A percentile compares a stretch with the other conserved stretches of the same genome.
phyloP scores from a whole-genome alignment of 768 basidiomycete genomes.

The Cystobasidium ongulense region DNA sequence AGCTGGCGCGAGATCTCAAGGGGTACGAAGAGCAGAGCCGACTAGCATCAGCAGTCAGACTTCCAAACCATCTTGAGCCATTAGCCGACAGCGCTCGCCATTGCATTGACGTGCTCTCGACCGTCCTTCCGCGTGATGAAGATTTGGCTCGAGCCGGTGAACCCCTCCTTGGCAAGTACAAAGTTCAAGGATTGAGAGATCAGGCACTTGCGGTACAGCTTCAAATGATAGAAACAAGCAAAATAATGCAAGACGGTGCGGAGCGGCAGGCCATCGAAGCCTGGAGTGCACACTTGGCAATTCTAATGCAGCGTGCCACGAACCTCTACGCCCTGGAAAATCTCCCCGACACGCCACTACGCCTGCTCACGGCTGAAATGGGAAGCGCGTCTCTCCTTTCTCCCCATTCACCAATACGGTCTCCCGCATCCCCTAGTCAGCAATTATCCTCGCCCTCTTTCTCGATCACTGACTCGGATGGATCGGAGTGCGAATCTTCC shows the following conservation, averaged over 20 bases:
- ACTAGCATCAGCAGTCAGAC: not conserved
- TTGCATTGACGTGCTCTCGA: not conserved
- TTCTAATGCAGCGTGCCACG: not conserved
- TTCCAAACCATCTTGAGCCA: not conserved
- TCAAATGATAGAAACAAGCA: conserved; percentile 52
- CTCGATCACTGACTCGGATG: conserved; percentile 48
- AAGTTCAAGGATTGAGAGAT: not conserved
- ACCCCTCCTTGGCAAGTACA: not conserved
- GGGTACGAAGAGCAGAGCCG: conserved; percentile 38
- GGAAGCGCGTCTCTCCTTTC: not conserved
- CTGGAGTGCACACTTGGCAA: not conserved
- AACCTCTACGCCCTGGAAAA: not conserved
- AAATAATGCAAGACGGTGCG: not conserved
- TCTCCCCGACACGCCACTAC: not conserved
- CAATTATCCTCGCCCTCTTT: conserved; percentile 42
- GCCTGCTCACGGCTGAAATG: not conserved
- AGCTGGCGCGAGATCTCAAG: conserved; percentile 46
- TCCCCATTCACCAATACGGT: conserved; percentile 12
- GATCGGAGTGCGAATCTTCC: conserved; percentile 40
- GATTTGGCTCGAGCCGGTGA: not conserved
- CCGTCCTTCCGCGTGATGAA: not conserved
- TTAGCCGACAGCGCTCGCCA: not conserved
- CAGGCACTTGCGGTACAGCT: conserved; percentile 49
- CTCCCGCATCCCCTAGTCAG: conserved; percentile 15
- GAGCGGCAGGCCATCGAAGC: not conserved